Base-by-base conservation (phyloP, 1,284 basidiomycete genomes). In the Afroboletus lepidellus region DNA sequence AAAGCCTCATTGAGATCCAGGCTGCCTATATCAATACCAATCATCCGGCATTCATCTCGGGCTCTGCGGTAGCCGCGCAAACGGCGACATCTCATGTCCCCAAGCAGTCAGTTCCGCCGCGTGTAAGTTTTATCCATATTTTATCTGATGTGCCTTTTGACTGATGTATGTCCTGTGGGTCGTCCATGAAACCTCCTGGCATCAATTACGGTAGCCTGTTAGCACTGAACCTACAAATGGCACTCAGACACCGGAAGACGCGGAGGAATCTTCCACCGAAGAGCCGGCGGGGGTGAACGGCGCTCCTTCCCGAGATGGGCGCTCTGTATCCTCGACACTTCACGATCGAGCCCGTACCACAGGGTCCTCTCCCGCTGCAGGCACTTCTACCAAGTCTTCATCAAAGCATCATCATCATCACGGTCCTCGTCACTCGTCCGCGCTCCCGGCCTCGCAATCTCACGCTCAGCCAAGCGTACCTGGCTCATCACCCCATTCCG, bases 1-100 rank as follows among this genome's bases (percentile, higher is more conserved):
- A 94, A 63, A 95, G 92, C 65, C 77, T 99, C 60, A 98, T 99
- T 64, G 84, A 90, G 61, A 99, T 99, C 52, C 97, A 99, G 72
- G 93, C 94, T 1, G 95, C 97, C 12, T 99, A 99, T 71, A 99
- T 99, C 79, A 99, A 99, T 74, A 98, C 95, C 52, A 97, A 96
- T 69, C 94, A 97, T 66, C 94, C 94, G n/a, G 80, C 80, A 32
- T 96, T 95, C 70, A 86, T 94, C 55, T 76, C 82, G 34, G 84
- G 86, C 16, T 86, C 87, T 37, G 80, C 83, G 25, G 69, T 76
- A 9, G 84, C 84, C 47, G 78, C 82, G 37, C 77, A 82, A 51
- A 56, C 77, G 69, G 61, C 66, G 51, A 67, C 72, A 12, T 69
- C 72, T n/a, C 65, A 73, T 33, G 69, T 74, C 9, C 71, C 77